Evolutionary conservation across 148 eudicot genomes (phyloP).

Genomic region (Fagopyrum esculentum): DNA sequence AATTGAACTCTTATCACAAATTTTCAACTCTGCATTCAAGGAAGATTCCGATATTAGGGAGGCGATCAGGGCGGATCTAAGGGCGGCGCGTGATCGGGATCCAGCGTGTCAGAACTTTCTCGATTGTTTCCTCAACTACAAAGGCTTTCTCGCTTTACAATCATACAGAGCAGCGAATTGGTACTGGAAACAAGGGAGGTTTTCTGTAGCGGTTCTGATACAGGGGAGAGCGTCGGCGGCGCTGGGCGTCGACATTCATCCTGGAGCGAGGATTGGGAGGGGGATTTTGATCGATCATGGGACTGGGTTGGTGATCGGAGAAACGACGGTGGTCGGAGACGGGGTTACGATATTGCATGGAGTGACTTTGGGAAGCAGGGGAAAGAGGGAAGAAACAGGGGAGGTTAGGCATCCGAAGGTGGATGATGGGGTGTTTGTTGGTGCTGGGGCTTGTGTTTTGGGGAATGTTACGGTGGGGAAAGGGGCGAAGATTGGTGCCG

Average conservation of each 20-base stretch:
- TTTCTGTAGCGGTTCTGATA: slow-evolving; percentile 21
- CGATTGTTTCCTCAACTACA: slow-evolving; percentile 69
- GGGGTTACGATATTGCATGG: slow-evolving; percentile 71
- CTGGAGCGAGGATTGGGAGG: slow-evolving; percentile 66
- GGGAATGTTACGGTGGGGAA: slow-evolving; percentile 73
- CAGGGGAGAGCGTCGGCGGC: slow-evolving; percentile 71
- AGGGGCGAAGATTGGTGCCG: slow-evolving; percentile 80
- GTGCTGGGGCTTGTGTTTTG: slow-evolving; percentile 73
- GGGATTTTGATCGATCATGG: slow-evolving; percentile 88
- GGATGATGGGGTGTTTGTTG: slow-evolving; percentile 73
- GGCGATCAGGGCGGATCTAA: slow-evolving; percentile 46
- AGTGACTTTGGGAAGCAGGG: slow-evolving; percentile 78
- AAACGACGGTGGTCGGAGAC: slow-evolving; percentile 76
- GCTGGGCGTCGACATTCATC: slow-evolving; percentile 80
- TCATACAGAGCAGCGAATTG: slow-evolving; percentile 66
- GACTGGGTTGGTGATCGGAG: slow-evolving; percentile 80
- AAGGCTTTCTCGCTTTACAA: slow-evolving; percentile 68
- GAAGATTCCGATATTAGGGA: slow-evolving; percentile 36
- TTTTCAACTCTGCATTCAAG: slow-evolving; percentile 36
- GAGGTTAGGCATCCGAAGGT: slow-evolving; percentile 76
- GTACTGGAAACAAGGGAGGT: slow-evolving; percentile 58
- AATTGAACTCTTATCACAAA: slow-evolving; percentile 34
- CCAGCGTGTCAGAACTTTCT: slow-evolving; percentile 82
- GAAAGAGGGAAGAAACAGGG: slow-evolving; percentile 43
- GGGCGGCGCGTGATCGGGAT: slow-evolving; percentile 67